phyloP scores from a whole-genome alignment of 2,329 filamentous ascomycete species.

The Penicillium sp. region DNA sequence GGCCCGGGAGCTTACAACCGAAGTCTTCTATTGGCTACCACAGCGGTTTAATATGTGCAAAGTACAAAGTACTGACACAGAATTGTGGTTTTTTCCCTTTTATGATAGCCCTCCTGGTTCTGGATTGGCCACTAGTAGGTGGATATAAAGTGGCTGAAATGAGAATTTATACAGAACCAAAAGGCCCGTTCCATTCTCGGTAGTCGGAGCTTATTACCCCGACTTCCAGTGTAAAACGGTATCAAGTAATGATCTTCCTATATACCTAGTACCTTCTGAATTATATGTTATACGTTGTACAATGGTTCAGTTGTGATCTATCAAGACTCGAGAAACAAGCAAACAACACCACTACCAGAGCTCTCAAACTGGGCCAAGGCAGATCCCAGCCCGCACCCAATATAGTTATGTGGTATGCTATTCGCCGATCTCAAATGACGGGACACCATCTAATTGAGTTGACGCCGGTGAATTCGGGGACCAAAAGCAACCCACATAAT shows the following conservation, averaged over 20 bases:
- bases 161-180: not conserved
- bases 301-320: not conserved
- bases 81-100: not conserved
- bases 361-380: not conserved
- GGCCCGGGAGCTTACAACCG: not conserved
- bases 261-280: not conserved
- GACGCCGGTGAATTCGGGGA: slow-evolving; percentile 2
- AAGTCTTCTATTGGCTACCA: not conserved
- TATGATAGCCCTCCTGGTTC: not conserved
- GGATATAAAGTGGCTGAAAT: not conserved
- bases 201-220: not conserved
- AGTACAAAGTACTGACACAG: not conserved
- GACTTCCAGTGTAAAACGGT: not conserved
- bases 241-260: not conserved
- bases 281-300: no score
- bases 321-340: not conserved
- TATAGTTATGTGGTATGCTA: not conserved
- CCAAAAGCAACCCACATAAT: not conserved
- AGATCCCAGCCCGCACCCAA: not conserved
- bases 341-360: not conserved
- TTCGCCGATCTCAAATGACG: not conserved
- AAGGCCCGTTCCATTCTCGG: not conserved
- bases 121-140: not conserved
- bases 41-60: not conserved
- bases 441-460: slow-evolving; percentile 4